Base-by-base conservation (phyloP, 352 stramenopile species). In the Pythium phragmiticola region DNA sequence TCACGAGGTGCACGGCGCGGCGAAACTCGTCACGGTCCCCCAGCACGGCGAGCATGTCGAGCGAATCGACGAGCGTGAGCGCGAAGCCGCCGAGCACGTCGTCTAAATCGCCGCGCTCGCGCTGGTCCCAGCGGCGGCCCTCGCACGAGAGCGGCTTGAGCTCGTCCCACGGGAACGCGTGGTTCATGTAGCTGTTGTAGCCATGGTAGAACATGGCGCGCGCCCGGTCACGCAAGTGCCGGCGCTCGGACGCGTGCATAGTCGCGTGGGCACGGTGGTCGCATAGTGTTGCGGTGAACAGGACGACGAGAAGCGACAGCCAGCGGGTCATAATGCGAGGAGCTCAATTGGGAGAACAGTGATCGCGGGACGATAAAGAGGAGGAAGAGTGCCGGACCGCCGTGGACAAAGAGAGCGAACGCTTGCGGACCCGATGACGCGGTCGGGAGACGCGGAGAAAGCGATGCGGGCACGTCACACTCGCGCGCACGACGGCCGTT, bases 181-280 rank as follows among this genome's bases (percentile, higher is more conserved):
- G 82, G 57, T 75, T 72, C 82, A 95, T 92, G 69, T 97, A 97
- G 70, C 76, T 90, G 58, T 69, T 60, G 71, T 94, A 96, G 54
- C 82, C 89, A 67, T 97, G 89, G 65, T 94, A 94, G 65, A 96
- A 95, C 87, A 97, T 95, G 34, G 88, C 85, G 19, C 78, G 77
- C 33, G 87, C 85, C 61, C 92, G 76, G 28, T 95, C 75, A 57
- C 84, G 76, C 36, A 97, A 70, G 41, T 91, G 67, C 19, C 66
- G 57, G 21, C 70, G 71, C 75, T 94, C 85, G 2, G 85, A 89
- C 34, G 57, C 75, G 73, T 94, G 85, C 78, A 91, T 91, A 45
- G 69, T 66, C 23, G 72, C 77, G 28, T 57, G 28, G 7, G 30
- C 54, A 19, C 36, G 12, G 13, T 11, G 30, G 13, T 41, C 9